Conservation (phyloP, 2,329 filamentous ascomycete genomes). For the Chaetomium globosum region DNA sequence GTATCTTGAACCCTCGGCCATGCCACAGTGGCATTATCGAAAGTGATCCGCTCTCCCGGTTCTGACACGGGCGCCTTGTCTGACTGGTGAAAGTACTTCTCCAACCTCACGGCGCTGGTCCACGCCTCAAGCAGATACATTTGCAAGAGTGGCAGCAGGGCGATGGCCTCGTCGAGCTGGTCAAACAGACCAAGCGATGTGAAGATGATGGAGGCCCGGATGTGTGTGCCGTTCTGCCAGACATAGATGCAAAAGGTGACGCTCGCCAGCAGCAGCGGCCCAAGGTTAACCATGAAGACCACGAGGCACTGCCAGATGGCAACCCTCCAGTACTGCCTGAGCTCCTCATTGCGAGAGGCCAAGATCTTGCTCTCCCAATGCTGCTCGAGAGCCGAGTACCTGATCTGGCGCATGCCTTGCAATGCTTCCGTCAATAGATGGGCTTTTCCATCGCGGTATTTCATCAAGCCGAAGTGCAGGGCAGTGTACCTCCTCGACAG, state of each 20-base stretch:
- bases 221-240: slow-evolving; percentile 39
- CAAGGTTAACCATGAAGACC: slow-evolving; percentile 40
- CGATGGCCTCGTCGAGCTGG: slow-evolving; percentile 43
- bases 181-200: slow-evolving; percentile 44
- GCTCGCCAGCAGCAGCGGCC: slow-evolving; percentile 42
- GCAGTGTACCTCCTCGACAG: slow-evolving; percentile 40
- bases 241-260: slow-evolving; percentile 42
- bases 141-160: slow-evolving; percentile 41
- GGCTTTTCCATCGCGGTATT: slow-evolving; percentile 43
- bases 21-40: slow-evolving; percentile 41
- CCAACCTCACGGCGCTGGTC: slow-evolving; percentile 43
- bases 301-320: slow-evolving; percentile 40
- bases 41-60: slow-evolving; percentile 36
- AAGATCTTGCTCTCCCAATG: slow-evolving; percentile 44
- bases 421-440: slow-evolving; percentile 44
- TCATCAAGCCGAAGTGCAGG: slow-evolving; percentile 44
- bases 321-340: slow-evolving; percentile 42
- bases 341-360: slow-evolving; percentile 42
- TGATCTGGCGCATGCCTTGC: slow-evolving; percentile 46
- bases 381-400: slow-evolving; percentile 44
- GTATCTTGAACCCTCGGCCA: slow-evolving; percentile 42
- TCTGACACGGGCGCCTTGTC: slow-evolving; percentile 39
- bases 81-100: slow-evolving; percentile 42
- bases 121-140: slow-evolving; percentile 44
- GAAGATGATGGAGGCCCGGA: slow-evolving; percentile 44